Evolutionary conservation across 768 basidiomycete species (phyloP), one percentile per base, ranked within the genome.

Genomic region (Mycena vulgaris): DNA sequence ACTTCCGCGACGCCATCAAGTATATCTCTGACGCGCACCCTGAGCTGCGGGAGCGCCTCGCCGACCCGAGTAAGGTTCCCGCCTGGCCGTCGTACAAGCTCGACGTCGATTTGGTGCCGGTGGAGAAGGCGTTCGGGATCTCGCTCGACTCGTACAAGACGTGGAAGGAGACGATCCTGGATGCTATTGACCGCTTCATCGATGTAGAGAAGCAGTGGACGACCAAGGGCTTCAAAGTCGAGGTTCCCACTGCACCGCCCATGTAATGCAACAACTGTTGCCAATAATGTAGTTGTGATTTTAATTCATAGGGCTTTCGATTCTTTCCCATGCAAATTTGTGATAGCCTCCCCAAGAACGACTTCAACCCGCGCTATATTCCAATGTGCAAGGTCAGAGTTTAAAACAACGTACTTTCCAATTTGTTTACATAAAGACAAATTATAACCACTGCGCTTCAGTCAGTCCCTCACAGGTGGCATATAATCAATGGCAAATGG

Each of bases 121-220:
- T 72, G 70, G 77, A 66, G 70, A 40, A 56, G 75, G 74, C 75
- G 75, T 75, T 74, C 5, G 71, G 68, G 39, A 60, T 75, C 27
- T 60, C 51, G 25, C 48, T 60, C 27, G 51, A 35, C 4, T 51
- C 39, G n/a, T 64, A 63, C 47, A 68, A 56, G 39, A 66, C 71
- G 19, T 72, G 71, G 74, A 62, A 48, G 58, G 65, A 71, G 28
- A 75, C 73, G 23, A 69, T 74, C 17, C 31, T 72, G 37, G 75
- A 75, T 33, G 51, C 57, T 5, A 39, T 74, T 8, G 73, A 75
- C 37, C 66, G 75, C 7, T 52, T 74, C 21, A 25, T 71, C 23
- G 64, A 48, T 5, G 7, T 74, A 2, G 75, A 75, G 65, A 27
- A 69, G 2, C 47, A 39, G n/a, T 72, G 72, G 72, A 73, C 61